Evolutionary conservation across 192 early-diverging fungal species (phyloP).

Genomic region (Irineochytrium annulatum): DNA sequence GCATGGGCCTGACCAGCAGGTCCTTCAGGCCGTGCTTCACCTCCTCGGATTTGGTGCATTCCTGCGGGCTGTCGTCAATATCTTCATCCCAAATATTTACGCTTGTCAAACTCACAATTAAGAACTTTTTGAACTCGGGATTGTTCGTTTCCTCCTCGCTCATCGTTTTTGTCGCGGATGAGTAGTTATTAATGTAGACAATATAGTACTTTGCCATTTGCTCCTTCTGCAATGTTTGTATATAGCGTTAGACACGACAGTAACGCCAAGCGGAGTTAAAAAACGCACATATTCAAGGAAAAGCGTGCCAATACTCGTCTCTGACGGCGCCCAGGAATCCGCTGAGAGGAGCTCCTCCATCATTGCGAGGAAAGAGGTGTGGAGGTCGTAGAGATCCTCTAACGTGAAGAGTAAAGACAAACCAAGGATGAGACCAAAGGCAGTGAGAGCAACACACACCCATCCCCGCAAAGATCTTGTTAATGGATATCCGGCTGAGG

Average conservation of each 20-base stretch:
- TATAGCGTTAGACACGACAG: not conserved
- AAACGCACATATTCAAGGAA: constrained; percentile 36
- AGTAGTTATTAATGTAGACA: constrained; percentile 38
- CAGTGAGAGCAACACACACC: constrained; percentile 24
- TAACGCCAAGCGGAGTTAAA: constrained; percentile 8
- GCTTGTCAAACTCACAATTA: not conserved
- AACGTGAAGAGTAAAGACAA: not conserved
- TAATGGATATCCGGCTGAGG: constrained; percentile 25
- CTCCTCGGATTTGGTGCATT: constrained; percentile 13
- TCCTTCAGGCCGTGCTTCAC: constrained; percentile 29
- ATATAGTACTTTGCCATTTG: constrained; percentile 30
- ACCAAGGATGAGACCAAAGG: too few species aligned
- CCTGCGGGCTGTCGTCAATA: constrained; percentile 1
- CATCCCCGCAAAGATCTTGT: constrained; percentile 44
- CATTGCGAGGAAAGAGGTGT: constrained; percentile 30
- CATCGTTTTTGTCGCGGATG: constrained; percentile 35
- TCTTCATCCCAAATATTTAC: not conserved
- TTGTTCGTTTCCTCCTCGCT: constrained; percentile 37
- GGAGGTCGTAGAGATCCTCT: constrained; percentile 37
- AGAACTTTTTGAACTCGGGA: constrained; percentile 23
- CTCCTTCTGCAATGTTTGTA: constrained; percentile 26
- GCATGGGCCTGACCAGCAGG: constrained; percentile 38
- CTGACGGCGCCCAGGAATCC: constrained; percentile 26
- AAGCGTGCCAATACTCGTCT: constrained; percentile 34
- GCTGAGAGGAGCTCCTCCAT: constrained; percentile 34